Percentiles rank a stretch among this genome's conserved stretches.
Conservation (phyloP, 148 eudicot species). For the Rhododendron simsii region DNA sequence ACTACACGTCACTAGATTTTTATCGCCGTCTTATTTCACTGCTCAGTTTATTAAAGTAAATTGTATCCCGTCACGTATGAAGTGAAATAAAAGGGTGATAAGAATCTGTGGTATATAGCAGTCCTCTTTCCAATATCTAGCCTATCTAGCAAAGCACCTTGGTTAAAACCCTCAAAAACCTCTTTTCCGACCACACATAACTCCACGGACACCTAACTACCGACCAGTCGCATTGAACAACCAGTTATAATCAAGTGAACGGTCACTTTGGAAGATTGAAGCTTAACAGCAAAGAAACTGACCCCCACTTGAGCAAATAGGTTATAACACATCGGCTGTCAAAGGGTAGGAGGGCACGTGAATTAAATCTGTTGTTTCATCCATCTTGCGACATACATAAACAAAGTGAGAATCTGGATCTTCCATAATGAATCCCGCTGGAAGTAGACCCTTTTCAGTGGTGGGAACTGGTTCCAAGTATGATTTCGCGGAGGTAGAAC, state of each 20-base stretch:
- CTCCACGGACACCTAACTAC: background rate
- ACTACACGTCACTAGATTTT: background rate
- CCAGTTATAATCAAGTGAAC: background rate
- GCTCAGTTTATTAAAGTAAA: background rate
- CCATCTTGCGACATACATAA: conserved; percentile 61
- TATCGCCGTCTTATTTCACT: background rate
- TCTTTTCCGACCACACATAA: background rate
- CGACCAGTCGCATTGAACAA: background rate
- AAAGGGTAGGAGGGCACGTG: conserved; percentile 13
- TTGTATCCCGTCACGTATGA: background rate
- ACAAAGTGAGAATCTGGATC: conserved; percentile 93
- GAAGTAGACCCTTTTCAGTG: conserved; percentile 68
- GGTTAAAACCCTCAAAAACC: background rate
- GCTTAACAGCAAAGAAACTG: background rate
- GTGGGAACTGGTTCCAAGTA: conserved; percentile 58
- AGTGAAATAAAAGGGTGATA: background rate
- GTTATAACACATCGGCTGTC: conserved; percentile 20
- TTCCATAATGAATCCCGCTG: conserved; percentile 57
- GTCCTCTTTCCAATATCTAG: background rate
- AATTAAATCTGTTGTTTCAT: conserved; percentile 20
- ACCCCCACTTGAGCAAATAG: background rate
- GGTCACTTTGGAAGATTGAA: background rate
- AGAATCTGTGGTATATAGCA: background rate
- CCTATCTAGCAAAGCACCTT: background rate
- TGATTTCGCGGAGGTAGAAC: conserved; percentile 42